Conservation (phyloP, 192 early-diverging fungal species). For the Coemansia sp. region DNA sequence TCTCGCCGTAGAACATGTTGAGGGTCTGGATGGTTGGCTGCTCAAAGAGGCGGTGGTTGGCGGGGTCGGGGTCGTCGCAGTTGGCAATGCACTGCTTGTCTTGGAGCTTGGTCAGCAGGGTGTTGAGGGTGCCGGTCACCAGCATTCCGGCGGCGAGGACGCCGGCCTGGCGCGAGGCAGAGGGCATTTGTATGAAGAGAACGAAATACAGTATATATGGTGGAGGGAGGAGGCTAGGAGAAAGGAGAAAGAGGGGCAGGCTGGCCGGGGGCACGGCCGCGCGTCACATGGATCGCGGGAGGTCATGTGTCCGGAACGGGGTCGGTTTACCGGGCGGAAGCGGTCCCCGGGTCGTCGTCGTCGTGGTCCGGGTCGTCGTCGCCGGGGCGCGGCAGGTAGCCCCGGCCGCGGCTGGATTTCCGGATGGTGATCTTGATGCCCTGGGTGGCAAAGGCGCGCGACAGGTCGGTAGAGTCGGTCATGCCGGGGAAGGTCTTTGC, state of each 20-base stretch:
- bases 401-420: slow-evolving; percentile 48
- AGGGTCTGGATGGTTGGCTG: slow-evolving; percentile 98
- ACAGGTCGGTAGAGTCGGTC: slow-evolving; percentile 72
- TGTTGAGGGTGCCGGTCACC: slow-evolving; percentile 69
- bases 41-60: slow-evolving; percentile 73
- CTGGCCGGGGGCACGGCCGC: not conserved
- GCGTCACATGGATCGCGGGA: not conserved
- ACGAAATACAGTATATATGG: slow-evolving; percentile 1
- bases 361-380: slow-evolving; percentile 31
- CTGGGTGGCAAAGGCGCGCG: slow-evolving; percentile 66
- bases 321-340: not conserved
- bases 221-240: not conserved
- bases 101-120: slow-evolving; percentile 80
- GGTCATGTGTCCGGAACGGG: not conserved
- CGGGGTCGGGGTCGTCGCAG: slow-evolving; percentile 72
- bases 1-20: slow-evolving; percentile 96
- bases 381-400: slow-evolving; percentile 21
- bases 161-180: slow-evolving; percentile 24
- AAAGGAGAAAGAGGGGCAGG: slow-evolving; percentile 5
- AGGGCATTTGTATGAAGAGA: slow-evolving; percentile 13
- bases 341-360: slow-evolving; percentile 10
- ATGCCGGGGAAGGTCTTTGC: slow-evolving; percentile 77
- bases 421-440: slow-evolving; percentile 76
- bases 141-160: slow-evolving; percentile 69
- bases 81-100: slow-evolving; percentile 88